These are phyloP conservation scores for Paramecium tetraurelia DNA, from an alignment of 73 alveolate species.

Conservation along the genomic window DNA sequence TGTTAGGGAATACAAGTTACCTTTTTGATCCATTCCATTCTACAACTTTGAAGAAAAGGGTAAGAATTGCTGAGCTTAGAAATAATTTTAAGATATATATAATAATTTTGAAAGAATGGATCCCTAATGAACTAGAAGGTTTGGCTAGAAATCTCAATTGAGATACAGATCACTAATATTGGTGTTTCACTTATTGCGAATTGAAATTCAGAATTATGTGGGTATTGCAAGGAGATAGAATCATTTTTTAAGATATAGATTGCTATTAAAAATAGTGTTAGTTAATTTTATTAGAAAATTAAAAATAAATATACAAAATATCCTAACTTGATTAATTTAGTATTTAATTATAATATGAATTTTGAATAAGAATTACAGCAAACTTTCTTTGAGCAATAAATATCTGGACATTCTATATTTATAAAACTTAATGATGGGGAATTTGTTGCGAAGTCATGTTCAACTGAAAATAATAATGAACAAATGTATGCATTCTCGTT, in stretches of 20 bases:
- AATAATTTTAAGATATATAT: too few species aligned
- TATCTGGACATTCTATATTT: constrained; percentile 34
- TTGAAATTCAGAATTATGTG: too few species aligned
- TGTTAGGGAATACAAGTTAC: background rate
- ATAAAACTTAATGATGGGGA: background rate
- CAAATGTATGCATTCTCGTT: background rate
- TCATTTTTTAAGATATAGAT: too few species aligned
- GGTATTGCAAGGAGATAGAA: too few species aligned
- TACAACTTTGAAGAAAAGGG: background rate
- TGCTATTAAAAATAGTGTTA: too few species aligned
- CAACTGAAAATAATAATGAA: background rate
- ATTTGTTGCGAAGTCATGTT: background rate
- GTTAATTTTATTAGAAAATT: too few species aligned
- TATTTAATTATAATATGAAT: background rate
- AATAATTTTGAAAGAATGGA: too few species aligned
- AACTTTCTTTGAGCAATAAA: background rate
- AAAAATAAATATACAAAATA: background rate
- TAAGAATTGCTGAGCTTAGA: background rate
- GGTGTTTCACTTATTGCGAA: too few species aligned
- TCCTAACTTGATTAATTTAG: background rate
- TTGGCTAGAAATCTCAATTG: too few species aligned
- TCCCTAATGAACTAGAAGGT: too few species aligned
- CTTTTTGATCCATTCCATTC: background rate
- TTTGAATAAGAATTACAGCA: background rate
- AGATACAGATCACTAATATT: too few species aligned